phyloP scores from a whole-genome alignment of 768 basidiomycete species.

The Cyclocybe cylindracea region DNA sequence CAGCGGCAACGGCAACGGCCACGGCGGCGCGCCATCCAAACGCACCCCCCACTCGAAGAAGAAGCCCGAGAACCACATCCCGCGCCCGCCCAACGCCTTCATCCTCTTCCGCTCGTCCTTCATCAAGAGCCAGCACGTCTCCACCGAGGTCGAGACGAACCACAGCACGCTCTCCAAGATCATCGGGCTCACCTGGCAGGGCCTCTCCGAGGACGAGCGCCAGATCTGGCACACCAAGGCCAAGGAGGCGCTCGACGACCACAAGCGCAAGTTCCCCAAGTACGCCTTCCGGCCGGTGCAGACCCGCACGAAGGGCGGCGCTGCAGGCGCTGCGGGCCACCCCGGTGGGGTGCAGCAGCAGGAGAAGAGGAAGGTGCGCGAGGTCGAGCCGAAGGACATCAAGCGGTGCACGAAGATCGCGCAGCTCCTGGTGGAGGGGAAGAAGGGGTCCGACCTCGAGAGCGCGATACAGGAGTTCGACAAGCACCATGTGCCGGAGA shows the following conservation, averaged over 20 bases:
- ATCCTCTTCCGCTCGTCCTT: conserved; percentile 85
- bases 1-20: too few relatives aligned
- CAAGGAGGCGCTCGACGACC: conserved; percentile 72
- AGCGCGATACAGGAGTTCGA: conserved; percentile 62
- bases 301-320: conserved; percentile 44
- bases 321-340: conserved; percentile 8
- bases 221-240: conserved; percentile 80
- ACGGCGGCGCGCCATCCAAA: too few relatives aligned
- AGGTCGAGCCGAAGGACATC: conserved; percentile 66
- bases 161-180: conserved; percentile 85
- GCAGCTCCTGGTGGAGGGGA: conserved; percentile 62
- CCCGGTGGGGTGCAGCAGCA: background rate
- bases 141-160: conserved; percentile 77
- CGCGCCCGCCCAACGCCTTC: conserved; percentile 84
- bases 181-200: conserved; percentile 83
- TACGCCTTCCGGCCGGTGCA: conserved; percentile 80
- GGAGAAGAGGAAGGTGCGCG: conserved; percentile 64
- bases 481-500: conserved; percentile 56
- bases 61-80: conserved; percentile 75
- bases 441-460: conserved; percentile 58
- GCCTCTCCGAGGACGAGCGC: conserved; percentile 72
- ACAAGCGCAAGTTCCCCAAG: conserved; percentile 75
- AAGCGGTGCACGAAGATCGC: conserved; percentile 71
- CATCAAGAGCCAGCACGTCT: conserved; percentile 77
- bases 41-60: conserved; percentile 58